A percentile compares a stretch with the other conserved stretches of the same genome.
Evolutionary conservation across 2,329 filamentous ascomycete species (phyloP).

Genomic region (Hysterium pulicare): DNA sequence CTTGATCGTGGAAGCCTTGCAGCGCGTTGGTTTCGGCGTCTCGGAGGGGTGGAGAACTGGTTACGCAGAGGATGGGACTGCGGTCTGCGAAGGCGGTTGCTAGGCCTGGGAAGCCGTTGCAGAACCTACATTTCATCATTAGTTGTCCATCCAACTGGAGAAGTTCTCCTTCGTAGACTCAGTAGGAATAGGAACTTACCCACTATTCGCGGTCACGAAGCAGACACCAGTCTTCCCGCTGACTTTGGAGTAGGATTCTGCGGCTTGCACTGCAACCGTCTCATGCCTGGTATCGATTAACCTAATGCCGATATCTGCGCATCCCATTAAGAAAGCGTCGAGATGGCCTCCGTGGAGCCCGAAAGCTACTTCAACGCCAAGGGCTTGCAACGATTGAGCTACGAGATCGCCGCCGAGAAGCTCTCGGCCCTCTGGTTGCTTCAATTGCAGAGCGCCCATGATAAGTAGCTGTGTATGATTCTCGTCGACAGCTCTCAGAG

Average conservation of each 20-base stretch:
- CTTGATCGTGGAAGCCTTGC: conserved; percentile 47
- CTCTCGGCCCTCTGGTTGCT: conserved; percentile 36
- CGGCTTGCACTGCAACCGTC: conserved; percentile 48
- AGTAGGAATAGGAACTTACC: conserved; percentile 26
- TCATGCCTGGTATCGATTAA: conserved; percentile 48
- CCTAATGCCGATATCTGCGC: conserved; percentile 38
- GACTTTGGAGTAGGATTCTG: conserved; percentile 46
- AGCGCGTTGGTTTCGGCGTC: conserved; percentile 47
- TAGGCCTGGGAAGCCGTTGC: conserved; percentile 45
- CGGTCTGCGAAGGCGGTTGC: conserved; percentile 47
- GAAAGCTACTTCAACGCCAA: conserved; percentile 45
- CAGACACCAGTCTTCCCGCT: conserved; percentile 44
- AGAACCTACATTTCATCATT: conserved; percentile 40
- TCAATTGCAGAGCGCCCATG: conserved; percentile 15
- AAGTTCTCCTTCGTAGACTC: not conserved
- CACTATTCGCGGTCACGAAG: conserved; percentile 49
- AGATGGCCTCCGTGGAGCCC: conserved; percentile 49
- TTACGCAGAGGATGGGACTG: conserved; percentile 45
- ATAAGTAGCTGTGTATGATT: no score
- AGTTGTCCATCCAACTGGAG: conserved; percentile 3
- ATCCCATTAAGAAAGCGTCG: conserved; percentile 48
- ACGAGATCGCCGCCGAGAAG: conserved; percentile 46
- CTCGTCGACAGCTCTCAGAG: no score
- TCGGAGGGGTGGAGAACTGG: conserved; percentile 43
- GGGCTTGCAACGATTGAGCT: conserved; percentile 42